Conservation (phyloP, 108 stramenopile species). For the Ochromonas danica region DNA sequence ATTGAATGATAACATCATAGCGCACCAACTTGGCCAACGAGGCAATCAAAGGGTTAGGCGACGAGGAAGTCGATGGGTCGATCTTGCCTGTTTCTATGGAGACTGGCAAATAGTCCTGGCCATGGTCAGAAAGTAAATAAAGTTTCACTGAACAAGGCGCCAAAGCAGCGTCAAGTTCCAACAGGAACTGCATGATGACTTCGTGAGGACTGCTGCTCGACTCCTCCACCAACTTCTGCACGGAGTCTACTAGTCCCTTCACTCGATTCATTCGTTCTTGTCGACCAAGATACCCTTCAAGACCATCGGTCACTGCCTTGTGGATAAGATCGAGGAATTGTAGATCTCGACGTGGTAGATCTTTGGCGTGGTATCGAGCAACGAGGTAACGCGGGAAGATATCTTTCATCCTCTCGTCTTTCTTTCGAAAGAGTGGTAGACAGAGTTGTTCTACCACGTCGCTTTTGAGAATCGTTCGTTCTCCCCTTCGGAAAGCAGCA, state of each 20-base stretch:
- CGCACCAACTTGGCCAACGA: background rate
- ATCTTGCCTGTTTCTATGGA: background rate
- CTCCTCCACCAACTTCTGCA: background rate
- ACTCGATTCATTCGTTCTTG: background rate
- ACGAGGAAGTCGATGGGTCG: too few species aligned
- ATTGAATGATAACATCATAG: background rate
- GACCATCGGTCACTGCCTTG: background rate
- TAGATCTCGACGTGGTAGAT: background rate
- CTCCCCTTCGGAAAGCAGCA: background rate
- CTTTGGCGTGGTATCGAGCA: background rate
- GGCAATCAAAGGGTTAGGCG: too few species aligned
- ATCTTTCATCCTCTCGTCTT: background rate
- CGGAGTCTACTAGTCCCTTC: background rate
- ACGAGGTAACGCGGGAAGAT: background rate
- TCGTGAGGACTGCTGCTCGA: background rate
- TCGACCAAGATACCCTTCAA: background rate
- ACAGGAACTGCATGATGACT: background rate
- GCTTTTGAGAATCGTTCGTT: background rate
- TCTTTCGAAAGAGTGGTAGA: background rate
- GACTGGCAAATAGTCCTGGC: background rate
- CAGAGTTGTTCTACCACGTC: background rate
- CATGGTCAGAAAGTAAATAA: background rate
- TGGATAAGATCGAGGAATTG: background rate
- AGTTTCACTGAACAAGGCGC: background rate
- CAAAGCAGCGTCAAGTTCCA: constrained; percentile 1